A percentile compares a stretch with the other conserved stretches of the same genome.
Evolutionary conservation across 2,329 filamentous ascomycete species (phyloP).

Genomic region (Clonostachys rosea): DNA sequence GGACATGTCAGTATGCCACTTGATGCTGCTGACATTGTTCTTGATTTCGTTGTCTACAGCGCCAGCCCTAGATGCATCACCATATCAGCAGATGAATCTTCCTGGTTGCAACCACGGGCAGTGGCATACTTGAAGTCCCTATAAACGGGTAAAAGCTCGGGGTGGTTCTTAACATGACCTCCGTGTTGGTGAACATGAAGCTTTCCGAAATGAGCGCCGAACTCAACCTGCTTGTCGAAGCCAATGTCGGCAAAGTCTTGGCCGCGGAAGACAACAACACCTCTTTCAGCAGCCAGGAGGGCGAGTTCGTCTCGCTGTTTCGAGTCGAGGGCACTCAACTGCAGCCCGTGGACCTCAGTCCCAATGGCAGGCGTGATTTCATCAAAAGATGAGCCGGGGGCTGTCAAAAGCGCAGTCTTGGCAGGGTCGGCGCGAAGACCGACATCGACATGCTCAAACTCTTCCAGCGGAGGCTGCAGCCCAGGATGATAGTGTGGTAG

Average conservation of each 20-base stretch:
- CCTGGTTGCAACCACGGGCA: slow-evolving; percentile 53
- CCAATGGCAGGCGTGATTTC: slow-evolving; percentile 54
- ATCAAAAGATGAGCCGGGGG: slow-evolving; percentile 59
- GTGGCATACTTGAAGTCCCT: slow-evolving; percentile 58
- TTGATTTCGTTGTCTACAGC: slow-evolving; percentile 23
- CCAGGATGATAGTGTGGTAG: slow-evolving; percentile 13
- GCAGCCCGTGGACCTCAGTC: slow-evolving; percentile 59
- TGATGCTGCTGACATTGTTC: slow-evolving; percentile 60
- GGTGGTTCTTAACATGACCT: slow-evolving; percentile 62
- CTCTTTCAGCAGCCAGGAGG: slow-evolving; percentile 36
- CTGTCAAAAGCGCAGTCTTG: slow-evolving; percentile 55
- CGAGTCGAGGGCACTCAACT: slow-evolving; percentile 55
- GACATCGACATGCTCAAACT: slow-evolving; percentile 52
- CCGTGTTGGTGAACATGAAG: slow-evolving; percentile 69
- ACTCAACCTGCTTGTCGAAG: slow-evolving; percentile 57
- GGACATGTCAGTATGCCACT: slow-evolving; percentile 69
- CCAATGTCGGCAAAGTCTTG: slow-evolving; percentile 31
- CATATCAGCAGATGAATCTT: background rate
- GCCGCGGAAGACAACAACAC: slow-evolving; percentile 28
- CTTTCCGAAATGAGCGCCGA: slow-evolving; percentile 60
- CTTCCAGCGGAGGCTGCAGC: slow-evolving; percentile 1
- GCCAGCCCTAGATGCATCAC: background rate
- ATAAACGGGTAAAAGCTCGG: slow-evolving; percentile 65
- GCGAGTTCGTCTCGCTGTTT: slow-evolving; percentile 59
- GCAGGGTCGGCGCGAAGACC: slow-evolving; percentile 61